Base-by-base conservation (phyloP, 768 basidiomycete species). In the Tubosaeta sp. region DNA sequence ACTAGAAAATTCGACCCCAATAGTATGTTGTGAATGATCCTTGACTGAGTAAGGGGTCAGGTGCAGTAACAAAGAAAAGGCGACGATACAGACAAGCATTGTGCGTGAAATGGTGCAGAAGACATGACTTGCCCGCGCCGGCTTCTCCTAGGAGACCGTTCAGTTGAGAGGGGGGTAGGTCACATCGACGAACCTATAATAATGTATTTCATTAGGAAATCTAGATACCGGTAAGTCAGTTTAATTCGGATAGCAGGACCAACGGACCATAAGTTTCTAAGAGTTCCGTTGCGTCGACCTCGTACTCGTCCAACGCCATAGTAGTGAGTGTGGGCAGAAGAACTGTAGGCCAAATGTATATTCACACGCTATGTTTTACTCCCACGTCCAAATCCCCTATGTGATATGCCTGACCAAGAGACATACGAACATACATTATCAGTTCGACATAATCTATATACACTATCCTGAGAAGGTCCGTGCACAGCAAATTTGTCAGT, bases 151-250 rank as follows among this genome's bases (percentile, higher is more conserved):
- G 25, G 58, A 54, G 19, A 25, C 10, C 35, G 49, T 46, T 50
- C 43, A 53, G 51, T 31, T 46, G 31, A 34, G 58, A 47, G 52
- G 17, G 44, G 43, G 43, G 44, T 46, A 22, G 45, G 47, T 32
- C 17, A 38, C 35, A 56, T 19, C 52, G 12, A 55, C 76, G 53
- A 59, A 91, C 95, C 95, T 63, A 97, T 92, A 60, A 98, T 83
- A 66, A 97, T 97, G 72, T 94, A 93, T 75, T 99, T 99, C 85
- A 97, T 92, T 59, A 99, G 82, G 71, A 97, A 98, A 74, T 99
- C 97, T 97, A 70, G 42, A 52, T 42, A 14, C 8, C n/a, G 38
- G 41, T 59, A 56, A 64, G 59, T 48, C 54, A 53, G 47, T 51
- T 46, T 52, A 32, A 25, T 32, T 19, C 35, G 32, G 14, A 17